A percentile compares a stretch with the other conserved stretches of the same genome.
Evolutionary conservation across 805 yeast genomes (phyloP).

Genomic region (Candida krabiensis): DNA sequence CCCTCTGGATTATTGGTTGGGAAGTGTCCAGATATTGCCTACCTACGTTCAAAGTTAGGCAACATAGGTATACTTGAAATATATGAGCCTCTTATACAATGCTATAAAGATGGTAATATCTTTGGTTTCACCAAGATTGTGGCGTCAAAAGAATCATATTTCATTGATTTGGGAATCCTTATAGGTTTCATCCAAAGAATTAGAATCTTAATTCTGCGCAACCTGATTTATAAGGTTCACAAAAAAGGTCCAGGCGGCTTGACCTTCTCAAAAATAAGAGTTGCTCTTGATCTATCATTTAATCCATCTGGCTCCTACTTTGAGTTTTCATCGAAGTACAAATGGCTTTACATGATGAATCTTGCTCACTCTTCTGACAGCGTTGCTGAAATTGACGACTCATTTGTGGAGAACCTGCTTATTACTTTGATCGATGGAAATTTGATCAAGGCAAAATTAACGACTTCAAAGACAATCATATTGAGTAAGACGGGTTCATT

Average conservation of each 20-base stretch:
- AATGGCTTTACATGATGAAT: slow-evolving; percentile 20
- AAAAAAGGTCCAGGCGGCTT: slow-evolving; percentile 12
- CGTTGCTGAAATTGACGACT: slow-evolving; percentile 34
- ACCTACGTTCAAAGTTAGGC: slow-evolving; percentile 20
- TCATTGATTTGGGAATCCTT: slow-evolving; percentile 38
- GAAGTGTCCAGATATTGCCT: slow-evolving; percentile 40
- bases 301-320: slow-evolving; percentile 8
- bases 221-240: slow-evolving; percentile 32
- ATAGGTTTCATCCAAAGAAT: slow-evolving; percentile 47
- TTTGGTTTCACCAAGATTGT: slow-evolving; percentile 35
- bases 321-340: slow-evolving; percentile 11
- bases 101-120: slow-evolving; percentile 44
- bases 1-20: slow-evolving; percentile 58
- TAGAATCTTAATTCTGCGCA: slow-evolving; percentile 46
- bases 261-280: slow-evolving; percentile 21
- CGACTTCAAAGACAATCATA: slow-evolving; percentile 25
- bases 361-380: slow-evolving; percentile 1
- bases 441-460: slow-evolving; percentile 51
- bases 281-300: slow-evolving; percentile 27
- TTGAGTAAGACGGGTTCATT: slow-evolving; percentile 31
- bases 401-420: slow-evolving; percentile 48
- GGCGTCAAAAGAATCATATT: slow-evolving; percentile 36
- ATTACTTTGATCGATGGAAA: slow-evolving; percentile 54
- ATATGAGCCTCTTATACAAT: slow-evolving; percentile 39
- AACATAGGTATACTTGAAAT: slow-evolving; percentile 24